Evolutionary conservation across 345 rosid species (phyloP).

Genomic region (Erysimum cheiranthoides): DNA sequence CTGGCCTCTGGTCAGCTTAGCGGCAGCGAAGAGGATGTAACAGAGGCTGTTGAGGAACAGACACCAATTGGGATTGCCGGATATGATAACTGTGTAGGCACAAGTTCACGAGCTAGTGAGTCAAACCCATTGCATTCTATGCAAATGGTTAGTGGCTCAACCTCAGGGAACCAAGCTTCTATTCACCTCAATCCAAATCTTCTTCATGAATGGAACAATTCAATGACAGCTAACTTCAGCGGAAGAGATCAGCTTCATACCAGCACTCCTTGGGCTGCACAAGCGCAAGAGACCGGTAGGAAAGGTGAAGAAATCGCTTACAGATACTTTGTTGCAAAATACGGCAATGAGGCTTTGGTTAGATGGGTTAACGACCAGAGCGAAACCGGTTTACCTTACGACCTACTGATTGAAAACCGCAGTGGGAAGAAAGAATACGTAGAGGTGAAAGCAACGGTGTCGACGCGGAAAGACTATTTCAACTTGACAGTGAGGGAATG

Average conservation of each 20-base stretch:
- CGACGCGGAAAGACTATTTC: conserved; percentile 83
- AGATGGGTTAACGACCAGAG: conserved; percentile 77
- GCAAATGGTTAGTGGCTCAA: conserved; percentile 27
- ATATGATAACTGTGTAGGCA: conserved; percentile 36
- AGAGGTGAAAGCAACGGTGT: conserved; percentile 87
- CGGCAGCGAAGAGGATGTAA: conserved; percentile 41
- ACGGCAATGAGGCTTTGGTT: conserved; percentile 50
- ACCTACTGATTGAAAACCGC: conserved; percentile 52
- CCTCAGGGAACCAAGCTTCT: conserved; percentile 35
- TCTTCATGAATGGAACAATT: conserved; percentile 43
- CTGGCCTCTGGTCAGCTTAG: conserved; percentile 37
- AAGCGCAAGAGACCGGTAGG: conserved; percentile 66
- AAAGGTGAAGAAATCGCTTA: conserved; percentile 76
- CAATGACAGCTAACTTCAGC: conserved; percentile 44
- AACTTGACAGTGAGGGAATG: conserved; percentile 75
- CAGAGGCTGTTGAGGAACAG: conserved; percentile 27
- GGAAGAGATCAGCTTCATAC: conserved; percentile 60
- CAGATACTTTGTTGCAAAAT: conserved; percentile 52
- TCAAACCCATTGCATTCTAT: conserved; percentile 28
- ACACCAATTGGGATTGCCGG: conserved; percentile 48
- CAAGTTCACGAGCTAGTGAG: conserved; percentile 28
- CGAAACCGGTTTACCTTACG: conserved; percentile 87
- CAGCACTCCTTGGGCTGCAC: conserved; percentile 52
- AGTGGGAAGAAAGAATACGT: conserved; percentile 57
- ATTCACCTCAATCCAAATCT: conserved; percentile 42